phyloP scores from a whole-genome alignment of 768 basidiomycete species.

The Suillus subluteus region DNA sequence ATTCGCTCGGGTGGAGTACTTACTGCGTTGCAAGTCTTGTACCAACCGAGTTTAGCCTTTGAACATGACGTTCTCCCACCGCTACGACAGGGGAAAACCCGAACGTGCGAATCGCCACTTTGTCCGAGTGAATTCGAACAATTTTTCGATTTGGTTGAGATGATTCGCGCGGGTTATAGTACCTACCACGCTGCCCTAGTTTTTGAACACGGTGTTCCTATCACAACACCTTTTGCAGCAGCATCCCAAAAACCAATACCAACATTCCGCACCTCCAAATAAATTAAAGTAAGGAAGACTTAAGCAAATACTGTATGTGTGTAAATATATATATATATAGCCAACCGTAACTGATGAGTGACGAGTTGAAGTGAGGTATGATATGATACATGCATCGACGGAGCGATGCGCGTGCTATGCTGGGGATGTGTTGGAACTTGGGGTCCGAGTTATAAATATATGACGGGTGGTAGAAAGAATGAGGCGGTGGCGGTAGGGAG shows the following conservation, averaged over 20 bases:
- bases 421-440: not conserved
- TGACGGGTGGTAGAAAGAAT: not conserved
- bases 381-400: slow-evolving; percentile 6
- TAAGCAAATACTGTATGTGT: not conserved
- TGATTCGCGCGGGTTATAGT: too few relatives aligned
- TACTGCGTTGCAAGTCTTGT: not conserved
- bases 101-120: not conserved
- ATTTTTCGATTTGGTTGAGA: too few relatives aligned
- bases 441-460: not conserved
- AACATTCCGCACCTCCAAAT: not conserved
- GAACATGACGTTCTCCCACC: not conserved
- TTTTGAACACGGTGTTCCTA: too few relatives aligned
- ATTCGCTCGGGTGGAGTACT: not conserved
- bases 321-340: not conserved
- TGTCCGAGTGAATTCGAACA: not conserved
- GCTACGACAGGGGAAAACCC: not conserved
- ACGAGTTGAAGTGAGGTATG: slow-evolving; percentile 3
- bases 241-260: not conserved
- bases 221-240: too few relatives aligned
- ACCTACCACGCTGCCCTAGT: too few relatives aligned
- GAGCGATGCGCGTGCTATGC: not conserved
- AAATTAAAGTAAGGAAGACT: not conserved
- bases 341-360: not conserved
- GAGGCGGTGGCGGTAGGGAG: not conserved
- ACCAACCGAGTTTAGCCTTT: not conserved